These are phyloP conservation scores for Tuber microsphaerosporum DNA, from an alignment of 495 filamentous ascomycete species.

Conservation along the genomic window DNA sequence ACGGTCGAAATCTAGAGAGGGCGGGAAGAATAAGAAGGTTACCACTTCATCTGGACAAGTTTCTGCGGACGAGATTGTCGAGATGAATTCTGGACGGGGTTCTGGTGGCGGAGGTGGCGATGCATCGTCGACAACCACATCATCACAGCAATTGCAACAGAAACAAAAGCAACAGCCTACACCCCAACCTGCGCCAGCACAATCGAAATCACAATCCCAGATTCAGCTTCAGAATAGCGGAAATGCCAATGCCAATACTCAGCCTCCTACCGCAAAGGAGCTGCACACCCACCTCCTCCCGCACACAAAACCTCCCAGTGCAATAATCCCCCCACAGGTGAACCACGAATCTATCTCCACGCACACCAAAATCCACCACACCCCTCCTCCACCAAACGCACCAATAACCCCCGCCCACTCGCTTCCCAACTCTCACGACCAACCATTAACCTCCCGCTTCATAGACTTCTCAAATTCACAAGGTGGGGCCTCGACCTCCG, in stretches of 20 bases:
- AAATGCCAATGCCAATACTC: not conserved
- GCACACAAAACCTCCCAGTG: constrained; percentile 28
- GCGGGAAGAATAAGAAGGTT: not conserved
- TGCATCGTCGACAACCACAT: not conserved
- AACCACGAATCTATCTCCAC: constrained; percentile 29
- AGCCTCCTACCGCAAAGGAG: constrained; percentile 4
- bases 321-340: constrained; percentile 30
- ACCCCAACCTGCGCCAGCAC: constrained; percentile 5
- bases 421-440: constrained; percentile 35
- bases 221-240: constrained; percentile 19
- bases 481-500: constrained; percentile 28
- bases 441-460: constrained; percentile 39
- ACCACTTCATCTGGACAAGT: constrained; percentile 2
- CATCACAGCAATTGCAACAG: not conserved
- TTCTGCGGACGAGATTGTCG: constrained; percentile 12
- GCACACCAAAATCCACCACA: constrained; percentile 25
- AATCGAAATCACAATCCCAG: constrained; percentile 23
- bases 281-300: constrained; percentile 26
- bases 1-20: constrained; percentile 25
- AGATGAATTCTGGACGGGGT: constrained; percentile 26
- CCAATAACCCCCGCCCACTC: constrained; percentile 35
- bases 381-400: constrained; percentile 27
- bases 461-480: constrained; percentile 32
- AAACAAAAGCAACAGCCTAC: not conserved
- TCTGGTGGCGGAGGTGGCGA: not conserved